A percentile compares a stretch with the other conserved stretches of the same genome.
Evolutionary conservation across 225 moss, liverwort and hornwort species (phyloP).

Genomic region (Antitrichia curtipendula): DNA sequence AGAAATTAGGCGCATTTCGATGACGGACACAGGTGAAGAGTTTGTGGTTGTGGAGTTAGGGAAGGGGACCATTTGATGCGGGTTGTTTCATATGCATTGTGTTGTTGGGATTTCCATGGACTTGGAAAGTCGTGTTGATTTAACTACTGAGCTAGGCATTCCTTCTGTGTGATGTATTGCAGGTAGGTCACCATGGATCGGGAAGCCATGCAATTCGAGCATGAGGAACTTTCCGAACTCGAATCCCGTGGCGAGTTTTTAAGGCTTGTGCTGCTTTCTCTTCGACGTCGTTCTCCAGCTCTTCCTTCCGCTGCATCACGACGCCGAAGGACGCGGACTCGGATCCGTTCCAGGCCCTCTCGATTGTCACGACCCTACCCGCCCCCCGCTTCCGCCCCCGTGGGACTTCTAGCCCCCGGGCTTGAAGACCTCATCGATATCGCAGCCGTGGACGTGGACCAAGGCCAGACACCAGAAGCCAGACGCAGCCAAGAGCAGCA

Average conservation of each 20-base stretch:
- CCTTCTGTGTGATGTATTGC: neutral
- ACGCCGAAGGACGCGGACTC: neutral
- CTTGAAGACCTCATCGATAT: neutral
- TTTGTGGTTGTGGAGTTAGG: neutral
- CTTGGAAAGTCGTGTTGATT: neutral
- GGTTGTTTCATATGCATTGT: too few relatives aligned
- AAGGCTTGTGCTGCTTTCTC: fast-evolving
- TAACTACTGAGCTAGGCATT: neutral
- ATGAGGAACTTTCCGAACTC: too few relatives aligned
- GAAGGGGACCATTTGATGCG: neutral
- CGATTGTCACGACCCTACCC: neutral
- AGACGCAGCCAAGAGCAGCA: neutral
- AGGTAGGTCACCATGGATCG: neutral
- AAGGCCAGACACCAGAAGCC: neutral
- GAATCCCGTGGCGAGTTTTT: too few relatives aligned
- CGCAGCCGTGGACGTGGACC: neutral
- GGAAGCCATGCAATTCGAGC: neutral
- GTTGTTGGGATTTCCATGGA: neutral
- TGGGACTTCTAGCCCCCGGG: neutral
- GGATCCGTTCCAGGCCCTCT: neutral
- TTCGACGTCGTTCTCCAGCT: neutral
- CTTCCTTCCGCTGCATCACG: neutral
- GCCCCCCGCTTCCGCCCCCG: neutral
- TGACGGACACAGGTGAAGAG: neutral
- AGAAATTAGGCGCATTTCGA: neutral